Conservation (phyloP, 2,329 filamentous ascomycete genomes). For the Pestalotiopsis sp. region DNA sequence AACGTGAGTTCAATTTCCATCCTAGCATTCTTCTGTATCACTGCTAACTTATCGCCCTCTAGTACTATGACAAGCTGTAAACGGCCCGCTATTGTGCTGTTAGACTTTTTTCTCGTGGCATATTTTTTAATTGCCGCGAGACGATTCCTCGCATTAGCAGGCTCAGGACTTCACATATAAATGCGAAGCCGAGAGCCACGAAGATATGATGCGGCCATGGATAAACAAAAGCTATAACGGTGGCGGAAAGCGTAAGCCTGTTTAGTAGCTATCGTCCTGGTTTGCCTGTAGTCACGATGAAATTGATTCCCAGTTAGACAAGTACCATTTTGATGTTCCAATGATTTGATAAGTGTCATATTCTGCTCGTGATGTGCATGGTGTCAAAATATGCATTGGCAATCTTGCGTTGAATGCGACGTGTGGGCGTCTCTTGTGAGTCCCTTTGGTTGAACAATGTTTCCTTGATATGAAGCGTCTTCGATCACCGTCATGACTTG, state of each 20-base stretch:
- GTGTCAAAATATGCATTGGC: no score
- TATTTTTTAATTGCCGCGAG: conserved; percentile 44
- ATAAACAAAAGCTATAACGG: conserved; percentile 34
- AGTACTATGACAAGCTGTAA: conserved; percentile 99
- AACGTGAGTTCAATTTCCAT: conserved; percentile 73
- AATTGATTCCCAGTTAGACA: conserved; percentile 30
- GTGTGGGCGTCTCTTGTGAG: no score
- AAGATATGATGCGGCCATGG: conserved; percentile 32
- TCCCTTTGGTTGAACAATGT: no score
- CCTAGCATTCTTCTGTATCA: not conserved
- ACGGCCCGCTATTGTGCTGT: conserved; percentile 45
- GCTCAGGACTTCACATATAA: conserved; percentile 25
- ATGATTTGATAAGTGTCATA: not conserved
- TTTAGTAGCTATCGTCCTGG: conserved; percentile 30
- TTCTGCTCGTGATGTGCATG: no score
- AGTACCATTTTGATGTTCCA: not conserved
- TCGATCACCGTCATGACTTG: no score
- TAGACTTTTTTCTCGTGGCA: conserved; percentile 48
- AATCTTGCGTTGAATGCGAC: no score
- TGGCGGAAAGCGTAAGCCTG: conserved; percentile 25
- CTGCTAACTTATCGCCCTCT: conserved; percentile 44
- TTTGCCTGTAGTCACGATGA: conserved; percentile 32
- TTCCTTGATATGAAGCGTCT: no score
- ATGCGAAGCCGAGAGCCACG: conserved; percentile 27
- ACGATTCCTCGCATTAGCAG: conserved; percentile 34